These are phyloP conservation scores for Nakaseomyces kungkrabaensis DNA, from an alignment of 1,139 yeast genomes.

Conservation along the genomic window DNA sequence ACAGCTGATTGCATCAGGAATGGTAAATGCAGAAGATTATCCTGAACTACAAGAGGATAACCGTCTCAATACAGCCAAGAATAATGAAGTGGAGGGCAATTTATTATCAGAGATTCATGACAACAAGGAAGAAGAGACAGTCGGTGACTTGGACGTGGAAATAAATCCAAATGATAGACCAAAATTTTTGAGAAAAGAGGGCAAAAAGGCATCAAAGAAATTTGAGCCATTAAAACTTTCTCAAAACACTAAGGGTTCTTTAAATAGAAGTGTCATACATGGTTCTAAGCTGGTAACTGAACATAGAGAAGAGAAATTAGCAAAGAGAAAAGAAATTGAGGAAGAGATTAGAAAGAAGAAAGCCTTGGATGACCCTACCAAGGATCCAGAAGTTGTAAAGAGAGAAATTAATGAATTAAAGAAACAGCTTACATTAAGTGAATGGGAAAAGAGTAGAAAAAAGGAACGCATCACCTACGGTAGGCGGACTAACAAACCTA, in stretches of 20 bases:
- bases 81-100: slow-evolving; percentile 20
- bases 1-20: slow-evolving; percentile 76
- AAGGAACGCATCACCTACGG: slow-evolving; percentile 41
- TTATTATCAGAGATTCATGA: slow-evolving; percentile 19
- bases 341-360: slow-evolving; percentile 25
- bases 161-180: slow-evolving; percentile 56
- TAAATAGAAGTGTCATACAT: slow-evolving; percentile 63
- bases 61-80: slow-evolving; percentile 19
- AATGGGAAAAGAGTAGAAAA: slow-evolving; percentile 42
- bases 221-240: slow-evolving; percentile 48
- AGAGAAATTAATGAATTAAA: slow-evolving; percentile 16
- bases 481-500: slow-evolving; percentile 38
- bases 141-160: slow-evolving; percentile 62
- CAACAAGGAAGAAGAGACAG: slow-evolving; percentile 31
- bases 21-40: slow-evolving; percentile 54
- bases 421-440: slow-evolving; percentile 31
- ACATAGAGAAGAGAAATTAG: slow-evolving; percentile 48
- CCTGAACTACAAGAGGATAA: slow-evolving; percentile 57
- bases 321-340: slow-evolving; percentile 40
- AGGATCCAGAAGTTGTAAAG: slow-evolving; percentile 8
- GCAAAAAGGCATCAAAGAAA: slow-evolving; percentile 33
- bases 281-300: slow-evolving; percentile 67
- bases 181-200: slow-evolving; percentile 50
- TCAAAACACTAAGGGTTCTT: slow-evolving; percentile 69
- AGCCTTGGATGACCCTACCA: slow-evolving; percentile 37